A percentile compares a stretch with the other conserved stretches of the same genome.
Conservation (phyloP, 139 green algal genomes). For the Tetratostichococcus sp. region DNA sequence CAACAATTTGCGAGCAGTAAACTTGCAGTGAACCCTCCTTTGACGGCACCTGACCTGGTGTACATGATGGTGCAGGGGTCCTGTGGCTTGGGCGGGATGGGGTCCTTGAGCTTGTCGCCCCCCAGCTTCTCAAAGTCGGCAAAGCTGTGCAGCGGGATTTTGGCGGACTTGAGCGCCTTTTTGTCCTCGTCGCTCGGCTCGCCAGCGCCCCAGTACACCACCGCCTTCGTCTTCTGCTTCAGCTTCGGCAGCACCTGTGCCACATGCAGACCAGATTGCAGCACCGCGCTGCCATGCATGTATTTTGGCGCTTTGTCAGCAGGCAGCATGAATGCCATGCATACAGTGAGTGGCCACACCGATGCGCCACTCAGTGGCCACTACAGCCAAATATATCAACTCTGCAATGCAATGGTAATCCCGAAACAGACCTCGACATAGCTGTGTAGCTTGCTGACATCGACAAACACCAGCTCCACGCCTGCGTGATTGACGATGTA, state of each 20-base stretch:
- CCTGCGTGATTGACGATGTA: conserved; percentile 86
- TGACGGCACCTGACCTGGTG: conserved; percentile 35
- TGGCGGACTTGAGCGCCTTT: conserved; percentile 25
- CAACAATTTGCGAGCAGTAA: not conserved
- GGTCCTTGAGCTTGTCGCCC: conserved; percentile 27
- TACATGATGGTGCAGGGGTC: conserved; percentile 93
- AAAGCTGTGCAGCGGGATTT: conserved; percentile 39
- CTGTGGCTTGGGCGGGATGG: conserved; percentile 59
- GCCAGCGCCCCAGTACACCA: conserved; percentile 68
- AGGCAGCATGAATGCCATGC: no score
- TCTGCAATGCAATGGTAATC: no score
- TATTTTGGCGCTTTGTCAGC: no score
- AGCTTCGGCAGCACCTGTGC: conserved; percentile 47
- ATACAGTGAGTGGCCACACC: no score
- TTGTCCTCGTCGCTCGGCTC: not conserved
- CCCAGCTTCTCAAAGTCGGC: conserved; percentile 58
- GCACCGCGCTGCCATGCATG: no score
- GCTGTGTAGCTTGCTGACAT: conserved; percentile 46
- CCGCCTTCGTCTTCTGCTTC: conserved; percentile 47
- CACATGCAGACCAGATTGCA: conserved; percentile 1
- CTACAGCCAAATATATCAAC: no score
- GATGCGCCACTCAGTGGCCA: no score
- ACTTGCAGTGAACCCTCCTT: no score
- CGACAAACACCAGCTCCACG: conserved; percentile 38
- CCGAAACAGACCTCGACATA: not conserved